Evolutionary conservation across 2,329 filamentous ascomycete species (phyloP).

Genomic region (Sporothrix globosa): DNA sequence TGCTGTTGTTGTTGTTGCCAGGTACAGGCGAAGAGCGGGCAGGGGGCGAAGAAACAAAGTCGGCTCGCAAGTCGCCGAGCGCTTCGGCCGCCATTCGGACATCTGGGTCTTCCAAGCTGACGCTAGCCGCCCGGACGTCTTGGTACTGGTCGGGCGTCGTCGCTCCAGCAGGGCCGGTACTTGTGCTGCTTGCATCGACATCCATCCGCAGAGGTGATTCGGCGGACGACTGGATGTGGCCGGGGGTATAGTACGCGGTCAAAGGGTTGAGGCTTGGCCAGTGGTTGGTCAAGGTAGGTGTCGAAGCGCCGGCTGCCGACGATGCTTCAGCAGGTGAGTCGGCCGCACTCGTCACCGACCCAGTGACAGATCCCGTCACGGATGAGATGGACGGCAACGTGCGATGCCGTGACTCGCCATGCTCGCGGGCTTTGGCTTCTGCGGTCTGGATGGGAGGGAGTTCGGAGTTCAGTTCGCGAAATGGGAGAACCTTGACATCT

Average conservation of each 20-base stretch:
- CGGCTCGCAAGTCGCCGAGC: slow-evolving; percentile 69
- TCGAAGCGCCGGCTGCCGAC: slow-evolving; percentile 2
- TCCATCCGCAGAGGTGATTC: slow-evolving; percentile 56
- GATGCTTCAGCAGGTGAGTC: slow-evolving; percentile 19
- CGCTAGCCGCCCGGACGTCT: slow-evolving; percentile 54
- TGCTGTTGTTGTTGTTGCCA: slow-evolving; percentile 43
- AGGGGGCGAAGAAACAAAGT: slow-evolving; percentile 68
- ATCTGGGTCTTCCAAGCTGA: slow-evolving; percentile 67
- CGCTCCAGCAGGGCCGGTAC: slow-evolving; percentile 41
- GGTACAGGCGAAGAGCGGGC: slow-evolving; percentile 49
- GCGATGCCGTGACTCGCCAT: slow-evolving; percentile 21
- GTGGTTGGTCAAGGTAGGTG: slow-evolving; percentile 41
- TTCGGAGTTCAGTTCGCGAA: neutral
- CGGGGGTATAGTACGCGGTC: slow-evolving; percentile 53
- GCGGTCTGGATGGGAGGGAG: slow-evolving; percentile 3
- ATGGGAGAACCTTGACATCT: slow-evolving; percentile 28
- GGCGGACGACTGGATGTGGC: slow-evolving; percentile 48
- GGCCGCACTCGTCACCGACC: slow-evolving; percentile 12
- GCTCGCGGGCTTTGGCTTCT: slow-evolving; percentile 1
- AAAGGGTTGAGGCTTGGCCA: slow-evolving; percentile 58
- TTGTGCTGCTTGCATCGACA: slow-evolving; percentile 49
- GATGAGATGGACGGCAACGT: slow-evolving; percentile 40
- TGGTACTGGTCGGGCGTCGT: slow-evolving; percentile 51
- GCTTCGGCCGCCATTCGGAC: slow-evolving; percentile 74
- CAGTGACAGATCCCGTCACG: slow-evolving; percentile 16